Evolutionary conservation across 2,329 filamentous ascomycete species (phyloP), one percentile per base, ranked within the genome.

Genomic region (Fusarium sp.): DNA sequence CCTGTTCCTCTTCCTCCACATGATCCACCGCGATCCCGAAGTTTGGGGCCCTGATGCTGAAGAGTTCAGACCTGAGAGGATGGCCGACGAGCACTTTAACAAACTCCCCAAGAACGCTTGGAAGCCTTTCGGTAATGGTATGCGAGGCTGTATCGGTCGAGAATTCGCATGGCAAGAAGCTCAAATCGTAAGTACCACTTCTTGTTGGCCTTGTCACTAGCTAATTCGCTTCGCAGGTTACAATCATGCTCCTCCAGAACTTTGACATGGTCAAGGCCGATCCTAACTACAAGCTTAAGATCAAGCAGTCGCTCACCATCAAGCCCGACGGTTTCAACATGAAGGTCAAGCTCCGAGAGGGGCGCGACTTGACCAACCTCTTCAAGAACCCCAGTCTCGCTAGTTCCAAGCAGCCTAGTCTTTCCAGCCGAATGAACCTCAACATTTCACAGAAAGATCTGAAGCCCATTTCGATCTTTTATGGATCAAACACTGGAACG

Each of bases 151-250:
- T 0, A 67, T 67, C 4, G 64, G 65, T 13, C 25, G 54, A 6
- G 65, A 67, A 0, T 67, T 67, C 2, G 63, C 65, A 0, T 67
- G 46, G 65, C 63, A 67, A 19, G 65, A 67, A 38, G 65, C 64
- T 3, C 42, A 67, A 4, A 13, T 67, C 2, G 65, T 67, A 47
- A 37, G 63, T 60, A 4, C 2, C 1, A 30, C 6, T 6, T 4
- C 3, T 12, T 1, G 5, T 5, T n/a, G n/a, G n/a, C n/a, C n/a
- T n/a, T n/a, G n/a, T 6, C 5, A 18, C 9, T 10, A 12, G 16
- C 38, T 52, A 30, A 67, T 16, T 3, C 12, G 1, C 2, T 13
- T 15, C 6, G 2, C 3, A 68, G 63, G n/a, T 52, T 6, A 49
- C 42, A 0, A 50, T 61, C n/a, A 62, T 68, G 65, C 52, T 68